Conservation (phyloP, 768 basidiomycete species). For the Psilocybe azurescens region DNA sequence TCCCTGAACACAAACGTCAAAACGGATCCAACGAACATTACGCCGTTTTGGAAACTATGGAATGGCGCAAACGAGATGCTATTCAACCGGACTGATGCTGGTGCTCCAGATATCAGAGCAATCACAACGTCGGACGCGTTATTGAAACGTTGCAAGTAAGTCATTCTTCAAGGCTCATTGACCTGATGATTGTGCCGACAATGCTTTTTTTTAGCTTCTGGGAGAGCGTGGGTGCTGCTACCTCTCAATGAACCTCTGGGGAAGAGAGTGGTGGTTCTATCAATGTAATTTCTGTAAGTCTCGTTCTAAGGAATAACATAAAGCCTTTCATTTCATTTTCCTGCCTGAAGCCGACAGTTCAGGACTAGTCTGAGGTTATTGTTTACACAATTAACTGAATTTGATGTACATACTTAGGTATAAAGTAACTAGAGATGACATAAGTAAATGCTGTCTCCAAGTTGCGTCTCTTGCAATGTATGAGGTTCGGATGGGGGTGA, state of each 20-base stretch:
- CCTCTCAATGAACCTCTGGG: conserved; percentile 10
- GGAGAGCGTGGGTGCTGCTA: conserved; percentile 15
- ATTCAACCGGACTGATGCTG: conserved; percentile 45
- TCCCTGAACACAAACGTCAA: conserved; percentile 38
- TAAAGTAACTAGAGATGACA: too few species aligned
- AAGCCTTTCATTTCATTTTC: too few species aligned
- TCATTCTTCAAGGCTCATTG: not conserved
- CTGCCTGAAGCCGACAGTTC: too few species aligned
- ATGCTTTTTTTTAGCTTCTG: conserved; percentile 15
- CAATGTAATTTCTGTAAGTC: too few species aligned
- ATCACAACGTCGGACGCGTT: conserved; percentile 35
- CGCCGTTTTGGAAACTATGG: conserved; percentile 41
- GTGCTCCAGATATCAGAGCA: conserved; percentile 33
- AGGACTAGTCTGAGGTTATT: too few species aligned
- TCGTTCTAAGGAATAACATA: too few species aligned
- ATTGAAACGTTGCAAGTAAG: conserved; percentile 42
- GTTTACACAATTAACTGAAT: too few species aligned
- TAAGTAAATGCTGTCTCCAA: too few species aligned
- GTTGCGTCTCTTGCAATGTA: too few species aligned
- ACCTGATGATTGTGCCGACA: not conserved
- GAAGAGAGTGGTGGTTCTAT: too few species aligned
- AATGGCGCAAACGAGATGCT: conserved; percentile 43
- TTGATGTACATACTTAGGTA: too few species aligned
- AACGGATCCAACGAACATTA: conserved; percentile 33
- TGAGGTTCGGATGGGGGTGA: too few species aligned